Conservation (phyloP, 1,284 basidiomycete genomes). For the Phlebopus sp. region DNA sequence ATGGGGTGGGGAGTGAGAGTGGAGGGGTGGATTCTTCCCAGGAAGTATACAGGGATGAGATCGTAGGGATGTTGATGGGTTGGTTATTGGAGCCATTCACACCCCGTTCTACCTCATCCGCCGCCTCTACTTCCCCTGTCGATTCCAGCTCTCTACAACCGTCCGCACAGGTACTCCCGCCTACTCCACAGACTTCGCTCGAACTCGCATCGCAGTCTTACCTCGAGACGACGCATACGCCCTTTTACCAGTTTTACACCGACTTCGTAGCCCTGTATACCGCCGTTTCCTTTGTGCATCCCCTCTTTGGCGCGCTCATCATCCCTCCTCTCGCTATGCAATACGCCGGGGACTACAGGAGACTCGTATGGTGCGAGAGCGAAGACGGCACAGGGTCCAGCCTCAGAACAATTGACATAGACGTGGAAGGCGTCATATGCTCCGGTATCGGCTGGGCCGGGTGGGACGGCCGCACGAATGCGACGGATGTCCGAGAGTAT, state of each 20-base stretch:
- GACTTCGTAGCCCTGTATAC: slow-evolving; percentile 90
- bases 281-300: slow-evolving; percentile 85
- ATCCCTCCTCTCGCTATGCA: slow-evolving; percentile 69
- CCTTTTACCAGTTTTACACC: slow-evolving; percentile 94
- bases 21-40: slow-evolving; percentile 24
- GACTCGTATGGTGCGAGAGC: slow-evolving; percentile 63
- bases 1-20: slow-evolving; percentile 37
- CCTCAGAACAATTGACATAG: slow-evolving; percentile 55
- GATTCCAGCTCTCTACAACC: slow-evolving; percentile 5
- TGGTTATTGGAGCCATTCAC: slow-evolving; percentile 58
- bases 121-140: neutral
- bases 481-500: slow-evolving; percentile 54
- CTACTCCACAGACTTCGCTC: slow-evolving; percentile 29
- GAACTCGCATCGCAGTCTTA: slow-evolving; percentile 62
- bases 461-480: slow-evolving; percentile 9
- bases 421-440: slow-evolving; percentile 35
- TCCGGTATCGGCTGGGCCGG: neutral
- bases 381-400: slow-evolving; percentile 66
- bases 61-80: slow-evolving; percentile 59
- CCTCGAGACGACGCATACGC: slow-evolving; percentile 57
- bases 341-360: slow-evolving; percentile 84
- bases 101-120: slow-evolving; percentile 21
- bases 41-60: slow-evolving; percentile 70
- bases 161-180: slow-evolving; percentile 13
- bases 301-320: slow-evolving; percentile 74